A percentile compares a stretch with the other conserved stretches of the same genome.
Evolutionary conservation across 2,329 filamentous ascomycete species (phyloP).

Genomic region (Fusarium sterilihyphosum): DNA sequence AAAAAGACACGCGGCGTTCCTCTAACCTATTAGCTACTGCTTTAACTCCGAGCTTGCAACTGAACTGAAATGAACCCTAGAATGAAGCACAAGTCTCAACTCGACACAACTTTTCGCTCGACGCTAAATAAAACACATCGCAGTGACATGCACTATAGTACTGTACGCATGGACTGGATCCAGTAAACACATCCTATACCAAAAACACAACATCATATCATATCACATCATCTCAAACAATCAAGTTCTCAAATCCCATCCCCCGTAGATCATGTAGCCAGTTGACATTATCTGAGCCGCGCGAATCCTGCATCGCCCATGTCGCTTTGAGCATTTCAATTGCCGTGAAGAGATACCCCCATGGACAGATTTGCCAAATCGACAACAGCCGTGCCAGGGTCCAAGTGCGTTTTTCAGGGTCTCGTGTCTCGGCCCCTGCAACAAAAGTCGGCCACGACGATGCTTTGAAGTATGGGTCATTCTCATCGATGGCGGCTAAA

Average conservation of each 20-base stretch:
- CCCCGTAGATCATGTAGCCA: constrained; percentile 57
- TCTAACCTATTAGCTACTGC: constrained; percentile 22
- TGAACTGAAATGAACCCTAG: constrained; percentile 16
- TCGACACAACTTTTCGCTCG: constrained; percentile 23
- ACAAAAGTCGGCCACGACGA: constrained; percentile 70
- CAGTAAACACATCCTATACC: constrained; percentile 1
- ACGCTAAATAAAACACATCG: constrained; percentile 22
- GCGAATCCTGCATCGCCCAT: constrained; percentile 56
- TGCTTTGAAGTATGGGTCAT: constrained; percentile 66
- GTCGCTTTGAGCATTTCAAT: constrained; percentile 60
- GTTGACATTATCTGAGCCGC: constrained; percentile 40
- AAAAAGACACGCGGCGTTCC: constrained; percentile 13
- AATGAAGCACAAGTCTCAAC: constrained; percentile 19
- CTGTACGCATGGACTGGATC: constrained; percentile 19
- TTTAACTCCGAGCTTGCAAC: constrained; percentile 17
- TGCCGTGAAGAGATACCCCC: constrained; percentile 61
- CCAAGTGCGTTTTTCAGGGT: constrained; percentile 59
- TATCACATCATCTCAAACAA: constrained; percentile 49
- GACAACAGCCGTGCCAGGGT: constrained; percentile 58
- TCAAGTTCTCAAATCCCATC: constrained; percentile 57
- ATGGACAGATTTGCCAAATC: constrained; percentile 58
- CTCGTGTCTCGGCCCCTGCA: constrained; percentile 64
- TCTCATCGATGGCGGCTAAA: constrained; percentile 57
- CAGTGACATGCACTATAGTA: background rate
- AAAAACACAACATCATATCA: constrained; percentile 9